phyloP scores from a whole-genome alignment of 805 yeast species.

The Suhomyces sp. region DNA sequence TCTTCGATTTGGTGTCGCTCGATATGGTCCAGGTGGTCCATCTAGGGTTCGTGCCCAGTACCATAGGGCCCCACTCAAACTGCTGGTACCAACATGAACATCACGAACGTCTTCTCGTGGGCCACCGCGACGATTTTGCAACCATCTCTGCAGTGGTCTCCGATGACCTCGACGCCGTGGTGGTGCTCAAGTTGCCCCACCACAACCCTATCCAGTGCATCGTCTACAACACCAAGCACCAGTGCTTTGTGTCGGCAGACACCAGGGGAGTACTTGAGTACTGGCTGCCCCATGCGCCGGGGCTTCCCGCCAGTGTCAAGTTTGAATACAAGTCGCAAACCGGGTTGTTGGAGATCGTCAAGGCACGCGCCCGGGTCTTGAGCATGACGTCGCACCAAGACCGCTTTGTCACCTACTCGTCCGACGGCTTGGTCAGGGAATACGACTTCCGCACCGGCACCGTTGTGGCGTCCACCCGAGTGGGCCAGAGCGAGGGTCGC shows the following conservation, averaged over 20 bases:
- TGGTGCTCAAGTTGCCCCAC: neutral
- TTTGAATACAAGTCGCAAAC: constrained; percentile 40
- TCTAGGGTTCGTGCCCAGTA: constrained; percentile 21
- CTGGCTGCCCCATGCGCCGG: constrained; percentile 12
- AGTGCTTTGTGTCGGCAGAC: constrained; percentile 20
- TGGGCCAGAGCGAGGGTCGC: neutral
- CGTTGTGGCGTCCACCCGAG: constrained; percentile 1
- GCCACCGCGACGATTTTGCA: neutral
- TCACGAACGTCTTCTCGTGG: neutral
- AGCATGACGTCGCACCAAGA: constrained; percentile 14
- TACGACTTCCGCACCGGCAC: constrained; percentile 32
- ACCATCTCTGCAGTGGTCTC: neutral
- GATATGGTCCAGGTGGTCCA: constrained; percentile 35
- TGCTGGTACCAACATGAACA: constrained; percentile 11
- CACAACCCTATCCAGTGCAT: constrained; percentile 10
- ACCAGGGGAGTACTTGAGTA: constrained; percentile 19
- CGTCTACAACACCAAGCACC: constrained; percentile 10
- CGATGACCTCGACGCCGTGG: neutral
- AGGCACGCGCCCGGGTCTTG: constrained; percentile 23
- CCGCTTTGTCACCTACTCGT: constrained; percentile 24
- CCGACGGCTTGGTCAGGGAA: constrained; percentile 29
- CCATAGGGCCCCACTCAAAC: constrained; percentile 5
- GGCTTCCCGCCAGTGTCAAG: constrained; percentile 7
- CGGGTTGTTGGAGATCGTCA: constrained; percentile 31
- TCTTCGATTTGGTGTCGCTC: constrained; percentile 31